These are phyloP conservation scores for Malassezia furfur DNA, from an alignment of 1,284 basidiomycete genomes.

Conservation along the genomic window DNA sequence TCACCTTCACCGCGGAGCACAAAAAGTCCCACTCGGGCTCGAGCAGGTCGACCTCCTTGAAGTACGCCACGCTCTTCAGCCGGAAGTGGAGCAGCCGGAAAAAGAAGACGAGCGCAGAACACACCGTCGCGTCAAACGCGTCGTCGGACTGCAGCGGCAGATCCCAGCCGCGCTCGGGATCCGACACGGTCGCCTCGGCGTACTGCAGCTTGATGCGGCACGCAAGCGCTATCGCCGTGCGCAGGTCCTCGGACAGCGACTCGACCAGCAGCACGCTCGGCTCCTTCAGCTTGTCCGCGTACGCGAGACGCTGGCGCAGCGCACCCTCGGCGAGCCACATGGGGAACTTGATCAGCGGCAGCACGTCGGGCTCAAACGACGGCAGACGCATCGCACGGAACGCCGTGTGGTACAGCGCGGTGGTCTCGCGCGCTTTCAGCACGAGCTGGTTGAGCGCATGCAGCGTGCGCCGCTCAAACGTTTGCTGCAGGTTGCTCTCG, in stretches of 20 bases:
- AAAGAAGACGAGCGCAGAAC: conserved; percentile 79
- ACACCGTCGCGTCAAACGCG: conserved; percentile 79
- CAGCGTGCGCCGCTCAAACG: conserved; percentile 87
- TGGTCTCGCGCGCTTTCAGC: conserved; percentile 73
- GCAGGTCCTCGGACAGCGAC: conserved; percentile 87
- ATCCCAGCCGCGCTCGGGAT: conserved; percentile 77
- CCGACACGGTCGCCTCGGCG: conserved; percentile 70
- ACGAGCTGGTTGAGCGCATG: conserved; percentile 77
- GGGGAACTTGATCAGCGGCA: conserved; percentile 86
- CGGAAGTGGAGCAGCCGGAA: conserved; percentile 93
- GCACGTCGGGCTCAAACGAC: conserved; percentile 82
- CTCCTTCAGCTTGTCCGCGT: conserved; percentile 73
- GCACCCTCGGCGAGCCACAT: conserved; percentile 86
- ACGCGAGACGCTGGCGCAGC: conserved; percentile 77
- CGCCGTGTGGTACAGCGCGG: conserved; percentile 65
- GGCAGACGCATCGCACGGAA: conserved; percentile 81
- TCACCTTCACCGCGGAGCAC: conserved; percentile 80
- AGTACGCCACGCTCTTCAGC: conserved; percentile 87
- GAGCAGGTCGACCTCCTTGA: conserved; percentile 93
- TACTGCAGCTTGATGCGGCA: conserved; percentile 92
- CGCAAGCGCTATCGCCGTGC: conserved; percentile 81
- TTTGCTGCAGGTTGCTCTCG: conserved; percentile 85
- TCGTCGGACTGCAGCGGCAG: conserved; percentile 75
- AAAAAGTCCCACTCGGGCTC: conserved; percentile 95
- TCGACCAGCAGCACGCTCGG: conserved; percentile 78